Evolutionary conservation across 2,329 filamentous ascomycete genomes (phyloP).

Genomic region (Plectosphaerella plurivora): DNA sequence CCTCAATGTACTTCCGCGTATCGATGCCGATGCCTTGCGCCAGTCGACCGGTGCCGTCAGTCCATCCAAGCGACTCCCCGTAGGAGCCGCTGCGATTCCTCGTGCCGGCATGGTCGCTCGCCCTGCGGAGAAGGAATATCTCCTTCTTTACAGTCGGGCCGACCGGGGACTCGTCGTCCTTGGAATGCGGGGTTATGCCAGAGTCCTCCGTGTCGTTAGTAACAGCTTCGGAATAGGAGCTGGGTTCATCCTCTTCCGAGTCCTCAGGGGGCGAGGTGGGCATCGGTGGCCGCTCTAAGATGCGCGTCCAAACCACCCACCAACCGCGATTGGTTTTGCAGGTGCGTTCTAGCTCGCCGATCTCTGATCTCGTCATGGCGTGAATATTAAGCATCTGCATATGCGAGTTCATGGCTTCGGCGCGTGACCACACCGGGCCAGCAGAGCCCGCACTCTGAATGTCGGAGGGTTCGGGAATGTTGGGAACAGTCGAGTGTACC

Average conservation of each 20-base stretch:
- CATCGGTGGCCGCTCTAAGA: conserved; percentile 33
- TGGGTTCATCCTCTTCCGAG: not conserved
- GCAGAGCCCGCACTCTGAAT: not conserved
- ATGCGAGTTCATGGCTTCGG: conserved; percentile 62
- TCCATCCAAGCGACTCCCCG: conserved; percentile 36
- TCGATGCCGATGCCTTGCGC: conserved; percentile 74
- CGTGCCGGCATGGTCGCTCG: conserved; percentile 48
- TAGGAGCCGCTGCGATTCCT: conserved; percentile 27
- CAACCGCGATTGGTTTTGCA: conserved; percentile 63
- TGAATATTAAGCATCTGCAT: conserved; percentile 58
- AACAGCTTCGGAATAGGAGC: not conserved
- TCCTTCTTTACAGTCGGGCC: conserved; percentile 42
- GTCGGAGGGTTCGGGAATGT: conserved; percentile 42
- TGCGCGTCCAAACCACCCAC: conserved; percentile 65
- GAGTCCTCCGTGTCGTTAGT: conserved; percentile 1
- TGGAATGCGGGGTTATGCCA: not conserved
- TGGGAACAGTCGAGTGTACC: conserved; percentile 61
- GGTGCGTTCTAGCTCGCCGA: conserved; percentile 52
- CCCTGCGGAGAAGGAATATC: conserved; percentile 56
- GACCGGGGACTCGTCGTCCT: not conserved
- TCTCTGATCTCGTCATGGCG: conserved; percentile 35
- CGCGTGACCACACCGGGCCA: conserved; percentile 46
- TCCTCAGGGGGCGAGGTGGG: not conserved
- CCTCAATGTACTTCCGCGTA: conserved; percentile 71
- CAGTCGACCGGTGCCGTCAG: conserved; percentile 54